Percentiles rank a stretch among this genome's conserved stretches.
phyloP scores from a whole-genome alignment of 2,329 filamentous ascomycete genomes.

The Talaromyces sp. region DNA sequence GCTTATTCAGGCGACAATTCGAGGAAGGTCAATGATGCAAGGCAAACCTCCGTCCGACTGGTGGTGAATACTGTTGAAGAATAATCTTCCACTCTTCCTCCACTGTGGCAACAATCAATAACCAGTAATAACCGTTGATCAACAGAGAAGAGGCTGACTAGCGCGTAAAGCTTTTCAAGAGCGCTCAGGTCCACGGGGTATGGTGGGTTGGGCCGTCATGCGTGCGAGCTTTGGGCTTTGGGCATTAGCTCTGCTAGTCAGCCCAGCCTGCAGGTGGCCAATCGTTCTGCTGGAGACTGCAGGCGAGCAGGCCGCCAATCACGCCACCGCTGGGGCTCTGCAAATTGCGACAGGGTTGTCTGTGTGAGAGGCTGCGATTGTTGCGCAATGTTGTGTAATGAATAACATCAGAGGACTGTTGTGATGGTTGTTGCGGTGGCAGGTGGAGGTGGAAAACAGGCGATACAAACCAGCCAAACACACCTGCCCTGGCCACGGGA shows the following conservation, averaged over 20 bases:
- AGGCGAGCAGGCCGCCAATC: background rate
- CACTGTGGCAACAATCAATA: background rate
- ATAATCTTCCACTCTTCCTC: background rate
- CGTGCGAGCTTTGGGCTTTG: conserved; percentile 29
- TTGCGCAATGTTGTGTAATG: background rate
- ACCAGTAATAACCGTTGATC: background rate
- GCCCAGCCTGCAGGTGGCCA: conserved; percentile 2
- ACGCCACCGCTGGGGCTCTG: background rate
- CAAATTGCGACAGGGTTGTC: background rate
- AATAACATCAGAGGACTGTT: background rate
- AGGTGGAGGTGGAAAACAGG: no score
- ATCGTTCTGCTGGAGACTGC: background rate
- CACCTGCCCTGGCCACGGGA: conserved; percentile 5
- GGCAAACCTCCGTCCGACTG: background rate
- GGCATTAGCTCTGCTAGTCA: conserved; percentile 17
- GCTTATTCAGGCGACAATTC: background rate
- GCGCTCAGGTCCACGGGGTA: background rate
- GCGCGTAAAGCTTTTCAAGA: background rate
- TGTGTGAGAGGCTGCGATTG: background rate
- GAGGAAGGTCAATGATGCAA: background rate
- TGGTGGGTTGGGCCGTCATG: conserved; percentile 31
- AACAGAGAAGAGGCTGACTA: background rate
- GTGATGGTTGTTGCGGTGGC: background rate
- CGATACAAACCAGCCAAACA: conserved; percentile 6
- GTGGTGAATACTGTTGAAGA: background rate